A percentile compares a stretch with the other conserved stretches of the same genome.
phyloP scores from a whole-genome alignment of 2,329 filamentous ascomycete species.

The Neofusicoccum kwambonambiense region DNA sequence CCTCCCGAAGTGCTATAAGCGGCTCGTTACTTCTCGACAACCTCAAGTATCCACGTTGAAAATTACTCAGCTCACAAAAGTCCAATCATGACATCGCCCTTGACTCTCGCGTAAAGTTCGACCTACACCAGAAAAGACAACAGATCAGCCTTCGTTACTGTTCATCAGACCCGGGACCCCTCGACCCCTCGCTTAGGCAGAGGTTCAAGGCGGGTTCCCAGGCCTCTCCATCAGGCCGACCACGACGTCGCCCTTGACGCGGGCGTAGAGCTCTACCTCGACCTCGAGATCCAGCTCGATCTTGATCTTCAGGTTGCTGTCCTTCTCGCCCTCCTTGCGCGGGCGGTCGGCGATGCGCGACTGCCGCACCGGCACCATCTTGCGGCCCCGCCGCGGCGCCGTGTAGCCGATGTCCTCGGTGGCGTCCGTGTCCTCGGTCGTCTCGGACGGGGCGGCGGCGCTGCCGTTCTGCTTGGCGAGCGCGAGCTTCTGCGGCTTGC shows the following conservation, averaged over 20 bases:
- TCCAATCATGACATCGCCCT: conserved; percentile 39
- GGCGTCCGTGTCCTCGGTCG: neutral
- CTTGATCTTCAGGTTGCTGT: conserved; percentile 58
- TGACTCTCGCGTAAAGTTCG: conserved; percentile 40
- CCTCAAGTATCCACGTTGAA: no score
- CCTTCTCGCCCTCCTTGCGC: conserved; percentile 45
- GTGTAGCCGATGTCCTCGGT: conserved; percentile 27
- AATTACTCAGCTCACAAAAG: conserved; percentile 30
- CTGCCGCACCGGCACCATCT: conserved; percentile 33
- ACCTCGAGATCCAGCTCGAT: conserved; percentile 65
- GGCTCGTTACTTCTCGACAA: no score
- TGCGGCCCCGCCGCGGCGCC: conserved; percentile 29
- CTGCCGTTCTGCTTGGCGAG: no score
- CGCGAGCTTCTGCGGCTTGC: no score
- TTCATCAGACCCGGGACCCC: neutral
- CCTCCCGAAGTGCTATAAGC: no score
- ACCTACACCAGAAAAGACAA: conserved; percentile 35
- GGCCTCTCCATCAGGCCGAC: conserved; percentile 54
- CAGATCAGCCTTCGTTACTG: no score
- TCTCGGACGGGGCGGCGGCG: no score
- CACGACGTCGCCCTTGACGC: conserved; percentile 60
- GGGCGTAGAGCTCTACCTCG: conserved; percentile 61
- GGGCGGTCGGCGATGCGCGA: conserved; percentile 42
- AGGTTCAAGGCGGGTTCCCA: no score
- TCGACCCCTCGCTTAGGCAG: neutral